These are phyloP conservation scores for Coemansia reversa DNA, from an alignment of 192 early-diverging fungal genomes.

Conservation along the genomic window DNA sequence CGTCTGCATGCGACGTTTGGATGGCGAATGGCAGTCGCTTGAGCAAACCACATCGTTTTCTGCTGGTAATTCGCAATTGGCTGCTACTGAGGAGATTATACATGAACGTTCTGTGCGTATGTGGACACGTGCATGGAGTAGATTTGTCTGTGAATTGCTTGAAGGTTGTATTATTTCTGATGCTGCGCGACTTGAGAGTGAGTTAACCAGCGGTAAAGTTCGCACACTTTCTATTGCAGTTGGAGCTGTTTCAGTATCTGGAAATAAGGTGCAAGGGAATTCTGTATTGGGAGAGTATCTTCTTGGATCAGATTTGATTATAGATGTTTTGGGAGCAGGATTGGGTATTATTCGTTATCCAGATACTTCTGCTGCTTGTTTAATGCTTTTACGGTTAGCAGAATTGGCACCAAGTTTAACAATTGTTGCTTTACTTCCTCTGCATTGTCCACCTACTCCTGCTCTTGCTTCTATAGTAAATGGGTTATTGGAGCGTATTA, in stretches of 20 bases:
- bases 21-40: conserved; percentile 19
- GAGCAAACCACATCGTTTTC: not conserved
- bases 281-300: conserved; percentile 12
- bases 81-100: conserved; percentile 20
- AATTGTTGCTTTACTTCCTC: conserved; percentile 22
- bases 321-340: conserved; percentile 7
- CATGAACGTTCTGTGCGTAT: conserved; percentile 37
- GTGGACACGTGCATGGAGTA: conserved; percentile 47
- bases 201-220: conserved; percentile 16
- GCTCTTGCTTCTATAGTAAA: conserved; percentile 22
- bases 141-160: conserved; percentile 22
- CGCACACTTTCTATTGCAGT: conserved; percentile 3
- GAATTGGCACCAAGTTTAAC: conserved; percentile 23
- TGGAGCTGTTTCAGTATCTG: not conserved
- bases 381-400: conserved; percentile 11
- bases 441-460: conserved; percentile 34
- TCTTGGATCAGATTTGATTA: conserved; percentile 13
- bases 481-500: conserved; percentile 23
- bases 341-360: conserved; percentile 15
- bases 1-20: conserved; percentile 20
- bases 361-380: conserved; percentile 19
- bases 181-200: conserved; percentile 38
- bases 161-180: conserved; percentile 9
- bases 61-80: not conserved
- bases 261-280: not conserved